Evolutionary conservation across 2,329 filamentous ascomycete genomes (phyloP).

Genomic region (Trematosphaeria pertusa): DNA sequence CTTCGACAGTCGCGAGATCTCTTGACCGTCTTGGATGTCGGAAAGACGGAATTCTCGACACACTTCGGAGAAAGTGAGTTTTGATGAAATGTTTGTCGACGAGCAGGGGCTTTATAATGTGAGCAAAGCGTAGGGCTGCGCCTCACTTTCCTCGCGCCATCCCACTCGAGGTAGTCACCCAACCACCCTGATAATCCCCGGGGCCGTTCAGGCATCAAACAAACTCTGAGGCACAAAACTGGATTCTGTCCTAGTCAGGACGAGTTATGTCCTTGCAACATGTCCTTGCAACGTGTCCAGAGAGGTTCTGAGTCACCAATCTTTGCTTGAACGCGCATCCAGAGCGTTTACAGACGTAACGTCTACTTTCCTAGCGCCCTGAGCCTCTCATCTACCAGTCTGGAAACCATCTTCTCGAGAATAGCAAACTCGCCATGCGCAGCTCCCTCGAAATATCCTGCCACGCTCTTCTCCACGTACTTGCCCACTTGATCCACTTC

Average conservation of each 20-base stretch:
- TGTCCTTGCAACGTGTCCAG: no score
- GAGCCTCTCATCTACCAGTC: slow-evolving; percentile 75
- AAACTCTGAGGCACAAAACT: no score
- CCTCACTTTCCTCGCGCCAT: slow-evolving; percentile 44
- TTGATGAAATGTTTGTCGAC: slow-evolving; percentile 2
- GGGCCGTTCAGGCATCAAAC: slow-evolving; percentile 7
- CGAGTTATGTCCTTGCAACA: no score
- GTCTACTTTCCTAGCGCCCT: slow-evolving; percentile 47
- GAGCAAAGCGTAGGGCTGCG: slow-evolving; percentile 35
- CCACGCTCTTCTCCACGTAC: slow-evolving; percentile 88
- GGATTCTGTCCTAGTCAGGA: no score
- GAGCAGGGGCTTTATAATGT: slow-evolving; percentile 27
- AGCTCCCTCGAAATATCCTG: slow-evolving; percentile 74
- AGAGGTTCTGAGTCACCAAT: no score
- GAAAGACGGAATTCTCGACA: no score
- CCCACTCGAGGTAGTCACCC: slow-evolving; percentile 18
- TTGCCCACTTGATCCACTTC: slow-evolving; percentile 91
- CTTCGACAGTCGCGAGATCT: slow-evolving; percentile 5
- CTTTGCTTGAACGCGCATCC: no score
- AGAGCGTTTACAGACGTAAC: no score
- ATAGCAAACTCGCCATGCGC: slow-evolving; percentile 58
- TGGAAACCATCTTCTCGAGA: slow-evolving; percentile 63
- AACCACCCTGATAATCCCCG: slow-evolving; percentile 27
- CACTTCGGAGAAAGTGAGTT: no score
- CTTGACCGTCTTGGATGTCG: slow-evolving; percentile 17